Percentiles rank a stretch among this genome's conserved stretches.
phyloP scores from a whole-genome alignment of 257 asterid genomes.

The Fraxinus excelsior region DNA sequence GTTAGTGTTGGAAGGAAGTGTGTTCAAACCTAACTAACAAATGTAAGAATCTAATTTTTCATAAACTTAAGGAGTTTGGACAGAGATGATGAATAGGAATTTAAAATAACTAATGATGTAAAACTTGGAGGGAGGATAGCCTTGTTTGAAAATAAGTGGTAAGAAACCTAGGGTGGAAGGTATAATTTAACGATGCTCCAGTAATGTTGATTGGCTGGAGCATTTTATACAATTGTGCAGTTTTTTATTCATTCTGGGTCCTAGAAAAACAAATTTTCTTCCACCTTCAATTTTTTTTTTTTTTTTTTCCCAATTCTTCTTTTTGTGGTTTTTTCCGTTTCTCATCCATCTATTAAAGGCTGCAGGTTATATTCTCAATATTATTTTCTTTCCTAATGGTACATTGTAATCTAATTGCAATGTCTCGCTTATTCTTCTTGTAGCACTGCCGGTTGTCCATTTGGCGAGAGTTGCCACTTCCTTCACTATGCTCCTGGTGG shows the following conservation, averaged over 20 bases:
- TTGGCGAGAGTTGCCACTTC: constrained; percentile 88
- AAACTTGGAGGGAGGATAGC: neutral
- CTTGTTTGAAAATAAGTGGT: neutral
- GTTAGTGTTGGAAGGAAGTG: neutral
- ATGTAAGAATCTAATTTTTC: neutral
- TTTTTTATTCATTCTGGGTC: neutral
- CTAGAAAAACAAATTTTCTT: neutral
- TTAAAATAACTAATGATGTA: neutral
- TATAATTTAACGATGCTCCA: neutral
- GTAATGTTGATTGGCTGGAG: neutral
- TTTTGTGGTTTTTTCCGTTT: neutral
- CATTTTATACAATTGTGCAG: neutral
- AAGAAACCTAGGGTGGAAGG: neutral
- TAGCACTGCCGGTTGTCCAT: constrained; percentile 72
- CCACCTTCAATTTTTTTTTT: neutral
- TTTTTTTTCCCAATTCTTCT: neutral
- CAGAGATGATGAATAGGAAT: neutral
- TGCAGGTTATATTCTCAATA: neutral
- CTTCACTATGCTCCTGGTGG: constrained; percentile 92
- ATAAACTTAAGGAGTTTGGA: neutral
- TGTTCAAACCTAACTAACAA: neutral
- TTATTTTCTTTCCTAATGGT: neutral
- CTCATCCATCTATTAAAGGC: neutral
- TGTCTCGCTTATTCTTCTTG: constrained; percentile 24
- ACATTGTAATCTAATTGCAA: neutral